Evolutionary conservation across 2,329 filamentous ascomycete species (phyloP), one percentile per base, ranked within the genome.

Genomic region (Bisporella sp.): DNA sequence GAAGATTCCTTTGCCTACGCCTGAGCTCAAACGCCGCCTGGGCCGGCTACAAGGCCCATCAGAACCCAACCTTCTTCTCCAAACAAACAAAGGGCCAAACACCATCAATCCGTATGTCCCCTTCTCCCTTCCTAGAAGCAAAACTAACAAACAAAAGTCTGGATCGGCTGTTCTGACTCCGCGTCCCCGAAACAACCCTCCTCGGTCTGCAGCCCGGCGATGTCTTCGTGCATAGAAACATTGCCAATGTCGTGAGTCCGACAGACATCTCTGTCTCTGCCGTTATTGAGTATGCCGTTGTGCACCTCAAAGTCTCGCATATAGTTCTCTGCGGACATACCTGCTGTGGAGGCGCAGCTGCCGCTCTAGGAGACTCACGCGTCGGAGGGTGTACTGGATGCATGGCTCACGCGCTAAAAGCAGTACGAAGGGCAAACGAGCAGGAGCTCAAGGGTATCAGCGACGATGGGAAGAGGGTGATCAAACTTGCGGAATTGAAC

Each of bases 141-240:
- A 40, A 21, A 29, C 42, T 29, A 28, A 32, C 45, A 51, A 31
- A 53, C 47, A 41, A 33, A 50, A 79, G 76, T 95, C 52, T 95
- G 89, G 89, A 79, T 95, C 58, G 89, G 89, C 53, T 95, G 89
- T 72, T 87, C 87, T 61, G 89, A 95, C 73, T 89, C 84, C 86
- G 89, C 57, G 84, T 88, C 59, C 89, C 89, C 1, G 89, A 93
- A 69, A 92, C 87, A 5, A 89, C 84, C 45, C 78, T 95, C 62
- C 78, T 91, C 31, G 84, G 85, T 62, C 76, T 89, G 52, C 77
- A 88, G 62, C 87, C 89, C 3, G 89, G 89, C 52, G 88, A 95
- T 61, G 83, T 95, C 59, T 95, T 95, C 67, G 85, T 89, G 47
- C 89, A 95, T 74, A 86, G 89, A 66, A 95, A 95, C 73, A 91